phyloP scores from a whole-genome alignment of 1,284 basidiomycete species.

The Amylostereum areolatum region DNA sequence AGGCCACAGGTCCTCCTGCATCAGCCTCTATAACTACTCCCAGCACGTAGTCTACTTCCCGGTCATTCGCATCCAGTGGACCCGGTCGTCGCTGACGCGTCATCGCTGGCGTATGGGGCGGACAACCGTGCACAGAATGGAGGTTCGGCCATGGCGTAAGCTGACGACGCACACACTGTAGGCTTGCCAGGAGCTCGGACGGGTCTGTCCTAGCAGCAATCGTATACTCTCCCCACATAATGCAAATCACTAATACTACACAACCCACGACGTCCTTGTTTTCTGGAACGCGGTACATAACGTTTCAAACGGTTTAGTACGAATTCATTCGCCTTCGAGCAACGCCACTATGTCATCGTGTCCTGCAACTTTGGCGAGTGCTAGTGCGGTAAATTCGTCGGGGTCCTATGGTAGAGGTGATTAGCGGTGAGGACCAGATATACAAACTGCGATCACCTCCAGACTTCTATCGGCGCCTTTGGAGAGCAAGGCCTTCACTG shows the following conservation, averaged over 20 bases:
- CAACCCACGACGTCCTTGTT: too few relatives aligned
- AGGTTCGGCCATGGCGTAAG: too few relatives aligned
- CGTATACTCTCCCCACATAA: too few relatives aligned
- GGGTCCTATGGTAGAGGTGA: conserved; percentile 46
- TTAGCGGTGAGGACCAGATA: conserved; percentile 1
- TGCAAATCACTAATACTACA: too few relatives aligned
- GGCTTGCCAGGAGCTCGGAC: too few relatives aligned
- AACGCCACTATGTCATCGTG: conserved; percentile 54
- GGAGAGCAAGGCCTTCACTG: conserved; percentile 56
- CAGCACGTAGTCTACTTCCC: not conserved
- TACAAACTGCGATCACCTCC: conserved; percentile 38
- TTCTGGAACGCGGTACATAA: not conserved
- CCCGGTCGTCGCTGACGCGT: not conserved
- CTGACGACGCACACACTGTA: too few relatives aligned
- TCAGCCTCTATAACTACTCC: not conserved
- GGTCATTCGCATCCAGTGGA: not conserved
- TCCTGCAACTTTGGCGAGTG: conserved; percentile 63
- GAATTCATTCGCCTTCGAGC: conserved; percentile 24
- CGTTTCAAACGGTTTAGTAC: not conserved
- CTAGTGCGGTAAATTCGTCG: conserved; percentile 60
- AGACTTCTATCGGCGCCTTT: conserved; percentile 59
- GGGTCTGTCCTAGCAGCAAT: too few relatives aligned
- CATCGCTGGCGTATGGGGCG: too few relatives aligned
- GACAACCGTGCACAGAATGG: too few relatives aligned
- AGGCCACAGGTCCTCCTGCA: conserved; percentile 17